phyloP scores from a whole-genome alignment of 495 filamentous ascomycete genomes.

The Cercophora newfieldiana region DNA sequence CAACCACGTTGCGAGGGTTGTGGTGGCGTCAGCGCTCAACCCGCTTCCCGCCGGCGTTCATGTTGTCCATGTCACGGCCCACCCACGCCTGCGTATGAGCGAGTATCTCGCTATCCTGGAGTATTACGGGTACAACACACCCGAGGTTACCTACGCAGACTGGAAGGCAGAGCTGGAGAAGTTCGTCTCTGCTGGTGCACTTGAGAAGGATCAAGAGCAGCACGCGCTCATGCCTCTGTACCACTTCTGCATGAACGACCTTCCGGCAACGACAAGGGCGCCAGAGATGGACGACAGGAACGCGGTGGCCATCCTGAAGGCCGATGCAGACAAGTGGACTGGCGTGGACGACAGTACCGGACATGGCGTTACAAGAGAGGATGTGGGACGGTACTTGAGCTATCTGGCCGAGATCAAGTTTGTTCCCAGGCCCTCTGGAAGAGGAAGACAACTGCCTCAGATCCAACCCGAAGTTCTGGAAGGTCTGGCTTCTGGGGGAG shows the following conservation, averaged over 20 bases:
- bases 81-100: slow-evolving; percentile 78
- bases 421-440: slow-evolving; percentile 55
- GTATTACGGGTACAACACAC: slow-evolving; percentile 74
- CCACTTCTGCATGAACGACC: slow-evolving; percentile 78
- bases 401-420: slow-evolving; percentile 75
- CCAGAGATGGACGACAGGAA: slow-evolving; percentile 80
- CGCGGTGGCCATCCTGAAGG: slow-evolving; percentile 60
- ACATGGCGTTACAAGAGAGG: slow-evolving; percentile 63
- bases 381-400: slow-evolving; percentile 70
- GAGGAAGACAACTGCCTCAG: slow-evolving; percentile 50
- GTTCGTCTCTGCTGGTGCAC: slow-evolving; percentile 58
- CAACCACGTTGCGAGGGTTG: slow-evolving; percentile 74
- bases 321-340: slow-evolving; percentile 60
- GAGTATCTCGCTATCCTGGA: slow-evolving; percentile 71
- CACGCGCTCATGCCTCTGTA: slow-evolving; percentile 82
- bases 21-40: slow-evolving; percentile 70
- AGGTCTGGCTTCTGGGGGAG: slow-evolving; percentile 37
- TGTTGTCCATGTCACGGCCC: slow-evolving; percentile 62
- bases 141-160: slow-evolving; percentile 63
- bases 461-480: slow-evolving; percentile 54
- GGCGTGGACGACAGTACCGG: slow-evolving; percentile 63
- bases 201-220: slow-evolving; percentile 58
- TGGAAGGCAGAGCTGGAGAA: slow-evolving; percentile 58
- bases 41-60: slow-evolving; percentile 61
- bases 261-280: slow-evolving; percentile 75